Conservation (phyloP, 202 grass and related monocot genomes). For the Panicum virgatum region DNA sequence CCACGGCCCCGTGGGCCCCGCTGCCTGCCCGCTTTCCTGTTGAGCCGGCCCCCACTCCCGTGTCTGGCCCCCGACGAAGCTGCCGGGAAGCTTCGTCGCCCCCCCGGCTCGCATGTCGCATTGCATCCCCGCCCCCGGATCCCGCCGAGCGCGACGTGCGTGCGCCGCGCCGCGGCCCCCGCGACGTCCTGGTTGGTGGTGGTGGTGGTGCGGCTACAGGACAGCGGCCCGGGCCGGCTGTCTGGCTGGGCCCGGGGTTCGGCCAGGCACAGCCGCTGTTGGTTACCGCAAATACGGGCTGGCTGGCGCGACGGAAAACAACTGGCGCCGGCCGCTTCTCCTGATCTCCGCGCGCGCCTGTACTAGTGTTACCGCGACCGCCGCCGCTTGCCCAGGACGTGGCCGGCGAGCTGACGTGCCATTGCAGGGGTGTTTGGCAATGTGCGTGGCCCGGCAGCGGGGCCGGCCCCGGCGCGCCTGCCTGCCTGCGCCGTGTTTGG, state of each 20-base stretch:
- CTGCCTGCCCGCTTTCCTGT: not conserved
- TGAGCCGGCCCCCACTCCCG: not conserved
- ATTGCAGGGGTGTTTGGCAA: no score
- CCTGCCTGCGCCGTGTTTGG: not conserved
- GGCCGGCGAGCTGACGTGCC: no score
- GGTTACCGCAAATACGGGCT: no score
- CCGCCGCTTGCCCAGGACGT: no score
- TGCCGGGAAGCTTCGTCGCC: conserved; percentile 45
- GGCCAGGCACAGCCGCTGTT: not conserved
- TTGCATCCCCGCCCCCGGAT: conserved; percentile 3
- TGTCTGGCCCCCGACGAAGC: conserved; percentile 31
- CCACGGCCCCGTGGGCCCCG: not conserved
- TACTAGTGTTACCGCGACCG: no score
- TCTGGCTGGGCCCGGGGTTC: not conserved
- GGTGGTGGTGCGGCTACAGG: no score
- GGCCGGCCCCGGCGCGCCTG: not conserved
- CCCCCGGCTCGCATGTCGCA: no score
- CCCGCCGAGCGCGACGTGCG: not conserved
- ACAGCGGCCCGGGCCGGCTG: no score
- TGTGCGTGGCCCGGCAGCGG: no score
- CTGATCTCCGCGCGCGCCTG: no score
- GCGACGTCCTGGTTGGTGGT: not conserved
- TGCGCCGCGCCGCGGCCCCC: not conserved
- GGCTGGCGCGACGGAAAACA: no score
- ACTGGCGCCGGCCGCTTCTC: no score